Evolutionary conservation across 2,329 filamentous ascomycete species (phyloP).

Genomic region (Aspergillus texensis): DNA sequence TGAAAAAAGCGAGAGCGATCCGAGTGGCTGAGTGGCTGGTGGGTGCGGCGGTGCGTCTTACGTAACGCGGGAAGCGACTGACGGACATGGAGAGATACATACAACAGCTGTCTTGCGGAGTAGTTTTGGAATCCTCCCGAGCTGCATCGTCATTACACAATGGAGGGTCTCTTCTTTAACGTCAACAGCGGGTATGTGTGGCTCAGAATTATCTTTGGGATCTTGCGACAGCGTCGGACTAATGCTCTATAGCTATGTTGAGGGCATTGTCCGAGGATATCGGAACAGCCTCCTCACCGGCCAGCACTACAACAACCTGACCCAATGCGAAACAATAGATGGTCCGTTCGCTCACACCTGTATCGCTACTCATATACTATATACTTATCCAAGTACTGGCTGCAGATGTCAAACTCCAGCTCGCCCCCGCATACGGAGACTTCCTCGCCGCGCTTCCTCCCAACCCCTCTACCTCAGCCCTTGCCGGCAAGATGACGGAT

Average conservation of each 20-base stretch:
- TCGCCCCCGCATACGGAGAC: constrained; percentile 94
- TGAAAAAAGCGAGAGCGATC: constrained; percentile 36
- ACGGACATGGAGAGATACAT: constrained; percentile 11
- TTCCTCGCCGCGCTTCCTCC: constrained; percentile 91
- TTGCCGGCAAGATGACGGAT: constrained; percentile 93
- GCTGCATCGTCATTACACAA: constrained; percentile 42
- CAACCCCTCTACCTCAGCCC: constrained; percentile 92
- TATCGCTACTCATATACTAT: constrained; percentile 4
- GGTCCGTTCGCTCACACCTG: constrained; percentile 59
- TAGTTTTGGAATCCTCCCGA: constrained; percentile 15
- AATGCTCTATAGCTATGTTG: constrained; percentile 71
- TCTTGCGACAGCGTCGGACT: constrained; percentile 18
- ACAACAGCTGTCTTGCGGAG: constrained; percentile 14
- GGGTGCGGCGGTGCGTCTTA: constrained; percentile 30
- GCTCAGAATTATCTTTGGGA: neutral
- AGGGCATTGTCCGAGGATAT: constrained; percentile 96
- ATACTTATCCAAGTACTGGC: neutral
- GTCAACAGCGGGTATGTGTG: constrained; percentile 79
- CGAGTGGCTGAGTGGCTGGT: constrained; percentile 34
- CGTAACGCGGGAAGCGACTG: constrained; percentile 27
- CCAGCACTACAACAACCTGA: constrained; percentile 92
- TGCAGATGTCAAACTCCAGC: constrained; percentile 94
- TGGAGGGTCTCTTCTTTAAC: constrained; percentile 95
- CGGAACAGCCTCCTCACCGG: constrained; percentile 88
- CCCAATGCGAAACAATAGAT: constrained; percentile 96